Conservation (phyloP, 305 asterid species). For the Solanum hybrid region DNA sequence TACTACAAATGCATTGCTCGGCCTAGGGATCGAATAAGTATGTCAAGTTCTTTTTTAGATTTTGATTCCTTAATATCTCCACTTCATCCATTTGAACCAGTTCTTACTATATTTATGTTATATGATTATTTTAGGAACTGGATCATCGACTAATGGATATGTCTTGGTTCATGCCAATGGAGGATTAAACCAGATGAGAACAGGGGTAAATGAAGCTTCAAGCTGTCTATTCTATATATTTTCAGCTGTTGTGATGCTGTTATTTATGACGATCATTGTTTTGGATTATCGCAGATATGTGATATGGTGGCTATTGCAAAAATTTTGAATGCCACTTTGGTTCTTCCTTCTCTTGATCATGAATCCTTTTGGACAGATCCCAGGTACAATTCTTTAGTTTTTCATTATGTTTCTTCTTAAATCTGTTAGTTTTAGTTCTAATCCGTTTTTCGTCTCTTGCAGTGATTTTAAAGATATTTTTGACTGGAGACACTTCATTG, state of each 20-base stretch:
- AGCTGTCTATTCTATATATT: not conserved
- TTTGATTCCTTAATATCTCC: not conserved
- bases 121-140: constrained; percentile 24
- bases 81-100: not conserved
- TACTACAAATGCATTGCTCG: constrained; percentile 49
- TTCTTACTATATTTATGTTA: not conserved
- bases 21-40: constrained; percentile 45
- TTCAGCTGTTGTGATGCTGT: not conserved
- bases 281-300: constrained; percentile 49
- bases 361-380: constrained; percentile 88
- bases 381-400: constrained; percentile 30
- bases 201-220: constrained; percentile 44
- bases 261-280: not conserved
- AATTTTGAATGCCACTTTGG: constrained; percentile 70
- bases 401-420: not conserved
- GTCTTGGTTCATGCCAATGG: constrained; percentile 75
- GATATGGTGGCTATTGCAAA: constrained; percentile 95
- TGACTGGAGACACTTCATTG: constrained; percentile 73
- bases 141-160: constrained; percentile 45
- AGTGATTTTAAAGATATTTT: constrained; percentile 89
- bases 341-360: constrained; percentile 91
- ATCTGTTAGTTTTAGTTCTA: not conserved
- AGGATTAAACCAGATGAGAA: constrained; percentile 89
- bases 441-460: not conserved
- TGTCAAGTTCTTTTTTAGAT: not conserved